Conservation (phyloP, 169 alveolate species). For the Cystoisospora suis region DNA sequence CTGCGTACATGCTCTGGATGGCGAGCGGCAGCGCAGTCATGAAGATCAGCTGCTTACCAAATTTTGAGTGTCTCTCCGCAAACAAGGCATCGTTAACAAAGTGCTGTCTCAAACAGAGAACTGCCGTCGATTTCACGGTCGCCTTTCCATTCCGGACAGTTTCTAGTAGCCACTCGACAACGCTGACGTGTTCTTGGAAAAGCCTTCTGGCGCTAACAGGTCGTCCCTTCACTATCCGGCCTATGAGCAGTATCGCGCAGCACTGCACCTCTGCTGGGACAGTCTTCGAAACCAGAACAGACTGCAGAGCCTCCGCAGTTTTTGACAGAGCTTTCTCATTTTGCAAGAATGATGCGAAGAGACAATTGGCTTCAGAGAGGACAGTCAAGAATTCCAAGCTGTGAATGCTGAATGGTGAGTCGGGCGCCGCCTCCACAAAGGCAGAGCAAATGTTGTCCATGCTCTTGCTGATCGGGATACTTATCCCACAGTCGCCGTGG, state of each 20-base stretch:
- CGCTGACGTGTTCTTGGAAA: slow-evolving; percentile 52
- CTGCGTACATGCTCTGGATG: background rate
- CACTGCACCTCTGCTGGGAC: slow-evolving; percentile 10
- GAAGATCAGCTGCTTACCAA: slow-evolving; percentile 7
- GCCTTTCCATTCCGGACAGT: slow-evolving; percentile 36
- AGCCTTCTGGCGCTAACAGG: background rate
- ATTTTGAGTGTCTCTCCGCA: slow-evolving; percentile 40
- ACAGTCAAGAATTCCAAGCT: background rate
- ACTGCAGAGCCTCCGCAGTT: slow-evolving; percentile 51
- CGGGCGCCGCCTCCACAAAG: background rate
- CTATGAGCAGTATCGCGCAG: slow-evolving; percentile 41
- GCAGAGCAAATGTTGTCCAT: background rate
- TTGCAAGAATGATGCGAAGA: background rate
- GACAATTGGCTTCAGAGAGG: background rate
- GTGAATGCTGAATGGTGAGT: slow-evolving; percentile 17
- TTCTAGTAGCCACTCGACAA: slow-evolving; percentile 68
- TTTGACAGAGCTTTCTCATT: slow-evolving; percentile 12
- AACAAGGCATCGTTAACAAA: slow-evolving; percentile 24
- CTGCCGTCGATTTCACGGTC: background rate
- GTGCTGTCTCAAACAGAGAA: slow-evolving; percentile 41
- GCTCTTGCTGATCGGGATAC: background rate
- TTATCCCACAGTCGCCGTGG: background rate
- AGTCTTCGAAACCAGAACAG: slow-evolving; percentile 39
- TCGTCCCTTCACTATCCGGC: background rate
- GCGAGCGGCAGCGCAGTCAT: background rate